Evolutionary conservation across 805 yeast genomes (phyloP).

Genomic region (Wickerhamiella azyma): DNA sequence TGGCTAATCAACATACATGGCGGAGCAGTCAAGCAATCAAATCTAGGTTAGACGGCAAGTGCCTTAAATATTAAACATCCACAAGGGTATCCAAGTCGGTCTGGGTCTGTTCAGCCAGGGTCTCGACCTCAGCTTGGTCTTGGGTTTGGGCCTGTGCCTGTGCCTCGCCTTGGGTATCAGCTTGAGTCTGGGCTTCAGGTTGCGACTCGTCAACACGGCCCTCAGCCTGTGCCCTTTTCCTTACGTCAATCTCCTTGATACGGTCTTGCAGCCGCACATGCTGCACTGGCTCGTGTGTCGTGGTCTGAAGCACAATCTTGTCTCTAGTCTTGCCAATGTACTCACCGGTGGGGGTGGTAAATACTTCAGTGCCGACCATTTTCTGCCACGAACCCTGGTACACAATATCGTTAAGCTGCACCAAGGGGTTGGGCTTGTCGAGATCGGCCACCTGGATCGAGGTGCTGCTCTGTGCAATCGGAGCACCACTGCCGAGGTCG

Average conservation of each 20-base stretch:
- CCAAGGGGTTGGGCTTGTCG: slow-evolving; percentile 39
- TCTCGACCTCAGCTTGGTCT: neutral
- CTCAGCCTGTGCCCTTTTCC: slow-evolving; percentile 3
- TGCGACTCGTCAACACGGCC: neutral
- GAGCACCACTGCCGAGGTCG: slow-evolving; percentile 28
- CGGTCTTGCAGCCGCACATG: slow-evolving; percentile 5
- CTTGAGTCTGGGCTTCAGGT: neutral
- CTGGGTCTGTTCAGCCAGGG: neutral
- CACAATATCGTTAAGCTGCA: slow-evolving; percentile 43
- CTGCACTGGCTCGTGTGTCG: slow-evolving; percentile 13
- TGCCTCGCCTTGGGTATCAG: neutral
- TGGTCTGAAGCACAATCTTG: slow-evolving; percentile 19
- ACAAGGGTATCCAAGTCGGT: too few relatives aligned
- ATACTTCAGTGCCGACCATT: slow-evolving; percentile 64
- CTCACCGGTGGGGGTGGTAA: slow-evolving; percentile 22
- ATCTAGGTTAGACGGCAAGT: neutral
- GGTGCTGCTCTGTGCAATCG: slow-evolving; percentile 25
- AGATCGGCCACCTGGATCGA: slow-evolving; percentile 44
- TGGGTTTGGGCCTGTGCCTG: neutral
- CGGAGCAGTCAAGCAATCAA: too few relatives aligned
- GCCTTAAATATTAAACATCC: too few relatives aligned
- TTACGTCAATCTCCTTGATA: slow-evolving; percentile 9
- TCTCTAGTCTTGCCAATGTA: slow-evolving; percentile 19
- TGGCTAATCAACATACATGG: too few relatives aligned
- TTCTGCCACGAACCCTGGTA: slow-evolving; percentile 67